Percentiles rank a stretch among this genome's conserved stretches.
Conservation (phyloP, 148 eudicot species). For the Fallopia convolvulus region DNA sequence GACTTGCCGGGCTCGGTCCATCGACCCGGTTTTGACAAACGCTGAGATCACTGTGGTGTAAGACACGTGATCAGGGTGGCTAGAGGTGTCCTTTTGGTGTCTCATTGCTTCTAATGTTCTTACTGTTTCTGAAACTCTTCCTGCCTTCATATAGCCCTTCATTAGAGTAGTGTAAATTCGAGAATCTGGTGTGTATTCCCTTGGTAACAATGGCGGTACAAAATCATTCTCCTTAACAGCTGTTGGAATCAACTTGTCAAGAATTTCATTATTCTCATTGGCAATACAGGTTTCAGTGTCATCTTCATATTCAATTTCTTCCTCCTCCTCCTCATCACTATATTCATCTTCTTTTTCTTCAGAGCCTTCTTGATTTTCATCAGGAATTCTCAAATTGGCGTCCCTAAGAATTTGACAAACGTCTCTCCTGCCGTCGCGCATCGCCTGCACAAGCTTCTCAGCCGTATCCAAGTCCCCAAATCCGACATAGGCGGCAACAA, state of each 20-base stretch:
- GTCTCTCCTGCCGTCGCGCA: slow-evolving; percentile 80
- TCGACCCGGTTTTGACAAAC: slow-evolving; percentile 65
- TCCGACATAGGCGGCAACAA: slow-evolving; percentile 93
- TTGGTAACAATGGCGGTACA: slow-evolving; percentile 60
- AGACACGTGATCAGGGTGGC: slow-evolving; percentile 87
- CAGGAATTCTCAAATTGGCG: slow-evolving; percentile 1
- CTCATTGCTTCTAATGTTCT: slow-evolving; percentile 90
- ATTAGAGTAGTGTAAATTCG: slow-evolving; percentile 85
- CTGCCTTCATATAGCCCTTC: slow-evolving; percentile 95
- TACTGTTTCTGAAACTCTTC: slow-evolving; percentile 69
- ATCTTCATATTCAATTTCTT: slow-evolving; percentile 12
- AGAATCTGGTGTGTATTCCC: slow-evolving; percentile 45
- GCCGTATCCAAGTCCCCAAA: slow-evolving; percentile 76
- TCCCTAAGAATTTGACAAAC: slow-evolving; percentile 59
- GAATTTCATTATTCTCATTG: slow-evolving; percentile 17
- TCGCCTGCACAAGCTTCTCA: slow-evolving; percentile 71
- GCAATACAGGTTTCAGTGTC: neutral
- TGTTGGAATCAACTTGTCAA: slow-evolving; percentile 60
- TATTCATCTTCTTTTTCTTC: slow-evolving; percentile 16
- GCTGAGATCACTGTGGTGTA: slow-evolving; percentile 89
- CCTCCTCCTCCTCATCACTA: slow-evolving; percentile 12
- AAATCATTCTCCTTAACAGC: slow-evolving; percentile 13
- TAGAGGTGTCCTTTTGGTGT: slow-evolving; percentile 54
- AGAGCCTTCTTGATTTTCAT: neutral
- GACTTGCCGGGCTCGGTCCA: slow-evolving; percentile 74